Base-by-base conservation (phyloP, 129 eudicot species). In the Centaurea solstitialis region DNA sequence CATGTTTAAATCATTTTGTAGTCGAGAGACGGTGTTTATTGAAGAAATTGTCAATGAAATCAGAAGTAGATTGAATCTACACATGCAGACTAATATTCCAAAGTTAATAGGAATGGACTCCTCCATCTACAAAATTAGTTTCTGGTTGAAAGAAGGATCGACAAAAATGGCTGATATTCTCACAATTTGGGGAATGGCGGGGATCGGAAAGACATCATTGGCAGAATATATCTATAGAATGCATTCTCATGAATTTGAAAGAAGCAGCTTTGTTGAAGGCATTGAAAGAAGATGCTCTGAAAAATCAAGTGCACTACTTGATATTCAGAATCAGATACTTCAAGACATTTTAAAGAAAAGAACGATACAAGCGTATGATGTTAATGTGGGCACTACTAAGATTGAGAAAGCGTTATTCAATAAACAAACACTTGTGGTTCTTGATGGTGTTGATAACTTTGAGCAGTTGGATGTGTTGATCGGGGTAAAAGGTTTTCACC, bases 121-220 rank as follows among this genome's bases (percentile, higher is more conserved):
- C n/a, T n/a, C n/a, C n/a, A n/a, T n/a, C n/a, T n/a, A n/a, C n/a
- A n/a, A n/a, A n/a, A n/a, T n/a, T 30, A 64, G 70, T 64, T 64
- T 30, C 9, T 64, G 70, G 70, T 64, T 64, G 9, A 64, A 64
- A n/a, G 11, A 24, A 22, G 28, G 11, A 64, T 64, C 70, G 2
- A 18, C 70, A 6, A 22, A 64, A 21, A 6, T 13, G 20, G 11
- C 33, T 64, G 26, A 20, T 8, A 21, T 64, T 64, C 70, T 64
- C 70, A 64, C 70, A 21, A 64, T 64, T 64, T 64, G 70, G 33
- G 70, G 70, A 64, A 64, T 64, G 70, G 9, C 70, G 2, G n/a
- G n/a, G n/a, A n/a, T n/a, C n/a, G n/a, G n/a, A n/a, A n/a, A n/a
- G n/a, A n/a, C n/a, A n/a, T n/a, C 70, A 4, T 64, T 64, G 70